A percentile compares a stretch with the other conserved stretches of the same genome.
Conservation (phyloP, 495 filamentous ascomycete species). For the Aspergillus nanangensis region DNA sequence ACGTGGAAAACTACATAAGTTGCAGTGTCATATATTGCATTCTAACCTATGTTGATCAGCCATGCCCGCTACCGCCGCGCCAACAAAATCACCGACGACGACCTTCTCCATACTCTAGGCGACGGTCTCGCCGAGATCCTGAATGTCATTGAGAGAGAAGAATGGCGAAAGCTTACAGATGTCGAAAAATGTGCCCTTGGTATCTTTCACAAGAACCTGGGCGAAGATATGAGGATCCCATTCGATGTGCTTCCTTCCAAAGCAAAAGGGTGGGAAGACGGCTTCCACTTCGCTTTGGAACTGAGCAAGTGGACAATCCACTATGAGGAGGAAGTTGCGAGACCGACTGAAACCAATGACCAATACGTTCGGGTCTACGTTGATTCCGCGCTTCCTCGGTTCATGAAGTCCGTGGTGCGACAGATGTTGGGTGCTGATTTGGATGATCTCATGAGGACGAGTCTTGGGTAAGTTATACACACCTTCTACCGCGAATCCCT, state of each 20-base stretch:
- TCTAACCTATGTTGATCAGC: no score
- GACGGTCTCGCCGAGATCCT: constrained; percentile 33
- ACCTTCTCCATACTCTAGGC: constrained; percentile 41
- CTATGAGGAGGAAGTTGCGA: constrained; percentile 38
- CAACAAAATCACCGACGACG: constrained; percentile 36
- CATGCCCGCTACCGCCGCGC: constrained; percentile 33
- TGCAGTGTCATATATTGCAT: no score
- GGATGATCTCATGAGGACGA: constrained; percentile 22
- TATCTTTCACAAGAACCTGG: constrained; percentile 33
- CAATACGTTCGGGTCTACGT: constrained; percentile 27
- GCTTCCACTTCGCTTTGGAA: constrained; percentile 49
- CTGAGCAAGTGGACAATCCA: constrained; percentile 41
- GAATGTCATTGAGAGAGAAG: constrained; percentile 25
- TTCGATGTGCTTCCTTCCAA: constrained; percentile 19
- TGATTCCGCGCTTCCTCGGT: constrained; percentile 19
- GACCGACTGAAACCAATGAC: constrained; percentile 20
- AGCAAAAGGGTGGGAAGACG: constrained; percentile 43
- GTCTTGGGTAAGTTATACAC: constrained; percentile 15
- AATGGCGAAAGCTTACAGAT: constrained; percentile 39
- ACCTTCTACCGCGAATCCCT: background rate
- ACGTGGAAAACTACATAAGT: no score
- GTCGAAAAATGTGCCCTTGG: constrained; percentile 40
- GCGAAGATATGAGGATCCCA: constrained; percentile 39
- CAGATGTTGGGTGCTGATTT: constrained; percentile 20
- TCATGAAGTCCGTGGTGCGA: constrained; percentile 12